A percentile compares a stretch with the other conserved stretches of the same genome.
Evolutionary conservation across 345 rosid species (phyloP).

Genomic region (Eucalyptus cloeziana): DNA sequence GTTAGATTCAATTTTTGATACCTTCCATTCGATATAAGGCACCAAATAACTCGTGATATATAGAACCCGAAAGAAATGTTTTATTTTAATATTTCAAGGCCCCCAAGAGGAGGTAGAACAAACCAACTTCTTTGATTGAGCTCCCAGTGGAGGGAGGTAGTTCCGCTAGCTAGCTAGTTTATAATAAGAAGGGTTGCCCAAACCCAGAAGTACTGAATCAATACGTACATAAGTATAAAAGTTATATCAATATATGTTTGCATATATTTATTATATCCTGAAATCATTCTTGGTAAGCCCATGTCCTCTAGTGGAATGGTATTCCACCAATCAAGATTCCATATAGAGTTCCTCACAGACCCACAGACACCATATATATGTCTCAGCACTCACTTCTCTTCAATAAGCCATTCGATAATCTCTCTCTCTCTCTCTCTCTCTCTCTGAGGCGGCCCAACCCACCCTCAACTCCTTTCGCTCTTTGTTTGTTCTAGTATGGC

Average conservation of each 20-base stretch:
- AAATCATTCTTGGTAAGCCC: background rate
- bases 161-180: background rate
- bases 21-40: background rate
- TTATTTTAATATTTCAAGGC: background rate
- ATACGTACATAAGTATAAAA: background rate
- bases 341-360: background rate
- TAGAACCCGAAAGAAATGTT: background rate
- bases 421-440: background rate
- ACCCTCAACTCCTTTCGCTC: background rate
- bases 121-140: background rate
- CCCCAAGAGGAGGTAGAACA: background rate
- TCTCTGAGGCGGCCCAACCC: background rate
- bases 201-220: background rate
- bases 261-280: background rate
- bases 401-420: background rate
- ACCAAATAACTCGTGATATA: background rate
- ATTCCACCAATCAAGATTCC: slow-evolving; percentile 33
- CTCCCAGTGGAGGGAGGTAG: background rate
- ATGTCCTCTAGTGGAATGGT: slow-evolving; percentile 31
- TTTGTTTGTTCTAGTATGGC: slow-evolving; percentile 17
- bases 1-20: background rate
- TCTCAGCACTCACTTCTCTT: background rate
- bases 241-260: background rate
- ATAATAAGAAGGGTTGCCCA: background rate
- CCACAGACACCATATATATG: background rate